Base-by-base conservation (phyloP, 2,329 filamentous ascomycete species). In the Xylaria sp. region DNA sequence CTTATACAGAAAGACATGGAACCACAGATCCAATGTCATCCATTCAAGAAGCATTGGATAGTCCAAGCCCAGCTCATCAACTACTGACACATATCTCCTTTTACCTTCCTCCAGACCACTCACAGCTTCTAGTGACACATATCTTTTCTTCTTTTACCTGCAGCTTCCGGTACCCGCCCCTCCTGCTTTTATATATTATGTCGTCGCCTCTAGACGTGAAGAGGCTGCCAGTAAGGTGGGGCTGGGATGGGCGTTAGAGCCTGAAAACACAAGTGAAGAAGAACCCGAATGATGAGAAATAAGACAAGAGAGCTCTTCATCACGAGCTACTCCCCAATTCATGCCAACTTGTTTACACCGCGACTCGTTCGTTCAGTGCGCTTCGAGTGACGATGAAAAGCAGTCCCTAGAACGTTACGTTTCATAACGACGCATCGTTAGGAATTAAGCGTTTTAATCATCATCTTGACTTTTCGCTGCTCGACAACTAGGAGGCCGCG, bases 401-500 rank as follows among this genome's bases (percentile, higher is more conserved):
- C n/a, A 37, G 16, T 29, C 32, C 27, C 25, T 29, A 35, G 60
- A 16, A 47, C 23, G n/a, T 18, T n/a, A 12, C 55, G 3, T 44
- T 21, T 48, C 23, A 1, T 5, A 42, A 21, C 13, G 32, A 44
- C 9, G 21, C 35, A 27, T n/a, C 13, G 12, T 83, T 75, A 86
- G 60, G 84, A 84, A 72, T 88, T 86, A 60, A 91, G 82, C 54
- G 89, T 91, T 81, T 89, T 88, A 76, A 91, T 85, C 90, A 94
- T 93, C 86, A 91, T 92, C 82, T 89, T 91, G 72, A 85, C 84
- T 80, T 90, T 91, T 63, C 81, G 82, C 72, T 86, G 85, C 75
- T 93, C 92, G 44, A 87, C 83, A 29, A 97, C 89, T 35, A 97
- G 81, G 73, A 94, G 82, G 29, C 85, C 85, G 32, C 90, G 88